Evolutionary conservation across 345 rosid genomes (phyloP).

Genomic region (Populus euphratica): DNA sequence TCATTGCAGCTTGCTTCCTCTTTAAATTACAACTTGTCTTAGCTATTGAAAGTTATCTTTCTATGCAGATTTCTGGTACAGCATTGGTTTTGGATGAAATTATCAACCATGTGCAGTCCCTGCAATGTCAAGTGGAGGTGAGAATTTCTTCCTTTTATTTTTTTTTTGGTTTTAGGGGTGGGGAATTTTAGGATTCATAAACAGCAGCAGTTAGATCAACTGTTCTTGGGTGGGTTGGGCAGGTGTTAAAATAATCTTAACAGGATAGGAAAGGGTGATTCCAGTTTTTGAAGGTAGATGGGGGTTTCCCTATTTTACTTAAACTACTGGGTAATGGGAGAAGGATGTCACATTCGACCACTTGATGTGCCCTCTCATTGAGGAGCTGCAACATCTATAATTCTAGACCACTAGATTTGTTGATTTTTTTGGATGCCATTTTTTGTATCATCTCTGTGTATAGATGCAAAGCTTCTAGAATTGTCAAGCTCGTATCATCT

Average conservation of each 20-base stretch:
- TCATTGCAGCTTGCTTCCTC: background rate
- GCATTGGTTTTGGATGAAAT: conserved; percentile 93
- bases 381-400: background rate
- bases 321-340: background rate
- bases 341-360: background rate
- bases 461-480: background rate
- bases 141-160: conserved; percentile 24
- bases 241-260: no score
- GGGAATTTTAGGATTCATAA: background rate
- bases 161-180: background rate
- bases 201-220: background rate
- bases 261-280: no score
- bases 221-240: background rate
- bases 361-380: background rate
- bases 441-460: background rate
- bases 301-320: background rate
- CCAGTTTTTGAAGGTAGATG: background rate
- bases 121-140: conserved; percentile 98
- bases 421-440: background rate
- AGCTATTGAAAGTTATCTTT: background rate
- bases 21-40: background rate
- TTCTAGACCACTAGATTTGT: background rate
- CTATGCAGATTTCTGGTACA: conserved; percentile 80
- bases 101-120: conserved; percentile 86
- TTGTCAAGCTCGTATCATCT: background rate